phyloP scores from a whole-genome alignment of 768 basidiomycete genomes.

The Tephrocybe sp. region DNA sequence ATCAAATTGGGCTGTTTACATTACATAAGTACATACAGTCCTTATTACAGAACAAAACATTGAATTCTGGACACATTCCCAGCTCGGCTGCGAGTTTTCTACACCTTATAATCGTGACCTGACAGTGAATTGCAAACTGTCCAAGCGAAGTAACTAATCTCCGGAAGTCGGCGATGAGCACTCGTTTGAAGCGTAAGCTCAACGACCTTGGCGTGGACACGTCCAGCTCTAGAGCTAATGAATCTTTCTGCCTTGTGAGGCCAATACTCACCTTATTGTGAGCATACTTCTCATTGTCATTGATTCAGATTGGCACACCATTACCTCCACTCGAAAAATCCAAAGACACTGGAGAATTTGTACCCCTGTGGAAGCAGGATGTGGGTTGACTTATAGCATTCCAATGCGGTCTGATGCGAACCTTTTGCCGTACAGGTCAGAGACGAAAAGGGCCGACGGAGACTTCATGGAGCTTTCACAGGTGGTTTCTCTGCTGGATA shows the following conservation, averaged over 20 bases:
- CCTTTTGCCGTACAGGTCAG: slow-evolving; percentile 55
- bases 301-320: slow-evolving; percentile 83
- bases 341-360: slow-evolving; percentile 91
- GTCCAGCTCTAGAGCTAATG: slow-evolving; percentile 18
- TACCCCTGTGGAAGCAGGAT: slow-evolving; percentile 98
- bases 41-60: too few species aligned
- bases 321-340: slow-evolving; percentile 93
- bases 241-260: slow-evolving; percentile 21
- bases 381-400: too few species aligned
- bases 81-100: too few species aligned
- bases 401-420: background rate
- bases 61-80: too few species aligned
- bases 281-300: background rate
- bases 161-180: slow-evolving; percentile 12
- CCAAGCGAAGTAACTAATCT: too few species aligned
- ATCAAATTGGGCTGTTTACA: too few species aligned
- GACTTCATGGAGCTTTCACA: slow-evolving; percentile 98
- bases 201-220: slow-evolving; percentile 21
- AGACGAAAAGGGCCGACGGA: slow-evolving; percentile 89
- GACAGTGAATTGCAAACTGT: too few species aligned
- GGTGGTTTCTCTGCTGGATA: slow-evolving; percentile 98
- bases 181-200: slow-evolving; percentile 20
- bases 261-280: background rate
- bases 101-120: too few species aligned
- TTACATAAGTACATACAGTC: too few species aligned